phyloP scores from a whole-genome alignment of 1,139 yeast genomes.

The Blastobotrys buckinghamii region DNA sequence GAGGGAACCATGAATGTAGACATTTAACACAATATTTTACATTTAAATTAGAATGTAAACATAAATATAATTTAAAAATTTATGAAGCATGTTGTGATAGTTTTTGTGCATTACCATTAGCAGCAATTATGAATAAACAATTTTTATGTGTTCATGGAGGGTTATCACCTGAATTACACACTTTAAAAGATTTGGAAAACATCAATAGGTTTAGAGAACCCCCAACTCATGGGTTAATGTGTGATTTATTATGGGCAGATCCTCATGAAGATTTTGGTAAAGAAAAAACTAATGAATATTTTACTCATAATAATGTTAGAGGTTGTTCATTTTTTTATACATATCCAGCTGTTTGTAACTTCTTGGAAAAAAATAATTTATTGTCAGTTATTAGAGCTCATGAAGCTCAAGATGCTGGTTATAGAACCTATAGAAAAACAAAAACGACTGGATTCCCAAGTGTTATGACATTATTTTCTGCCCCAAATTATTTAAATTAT shows the following conservation, averaged over 20 bases:
- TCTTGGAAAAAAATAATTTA: slow-evolving; percentile 72
- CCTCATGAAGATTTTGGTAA: slow-evolving; percentile 86
- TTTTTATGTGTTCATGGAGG: slow-evolving; percentile 98
- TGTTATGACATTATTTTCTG: slow-evolving; percentile 85
- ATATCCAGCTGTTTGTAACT: slow-evolving; percentile 76
- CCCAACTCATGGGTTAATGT: slow-evolving; percentile 90
- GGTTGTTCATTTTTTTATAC: slow-evolving; percentile 93
- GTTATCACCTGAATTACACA: slow-evolving; percentile 75
- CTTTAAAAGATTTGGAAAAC: slow-evolving; percentile 61
- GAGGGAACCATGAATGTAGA: slow-evolving; percentile 95
- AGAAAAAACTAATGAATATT: slow-evolving; percentile 52
- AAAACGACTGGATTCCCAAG: slow-evolving; percentile 89
- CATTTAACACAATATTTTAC: slow-evolving; percentile 94
- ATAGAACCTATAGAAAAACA: slow-evolving; percentile 87
- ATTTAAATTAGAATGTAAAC: slow-evolving; percentile 83
- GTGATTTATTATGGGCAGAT: slow-evolving; percentile 95
- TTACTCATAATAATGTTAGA: slow-evolving; percentile 66
- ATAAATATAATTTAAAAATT: slow-evolving; percentile 63
- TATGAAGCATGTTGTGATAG: slow-evolving; percentile 75
- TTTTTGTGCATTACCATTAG: slow-evolving; percentile 84
- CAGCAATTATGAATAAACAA: slow-evolving; percentile 91
- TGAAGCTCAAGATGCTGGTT: slow-evolving; percentile 99
- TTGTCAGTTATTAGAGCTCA: slow-evolving; percentile 89
- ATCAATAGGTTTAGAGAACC: slow-evolving; percentile 86
- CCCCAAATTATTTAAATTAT: slow-evolving; percentile 91